phyloP scores from a whole-genome alignment of 495 filamentous ascomycete genomes.

The Penicillium riverlandense region DNA sequence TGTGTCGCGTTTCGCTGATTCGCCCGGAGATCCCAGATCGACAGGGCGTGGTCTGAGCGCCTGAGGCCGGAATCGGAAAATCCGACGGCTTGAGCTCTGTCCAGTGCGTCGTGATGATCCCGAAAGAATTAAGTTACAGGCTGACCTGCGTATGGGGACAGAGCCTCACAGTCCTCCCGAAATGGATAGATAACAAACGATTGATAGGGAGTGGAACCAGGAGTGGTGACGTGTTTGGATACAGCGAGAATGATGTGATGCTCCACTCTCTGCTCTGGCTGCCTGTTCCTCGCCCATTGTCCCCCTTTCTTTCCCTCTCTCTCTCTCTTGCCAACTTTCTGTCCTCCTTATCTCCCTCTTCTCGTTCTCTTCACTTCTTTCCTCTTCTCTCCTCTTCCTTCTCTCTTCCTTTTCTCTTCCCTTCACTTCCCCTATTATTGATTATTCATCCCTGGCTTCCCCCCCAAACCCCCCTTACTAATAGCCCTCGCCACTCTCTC shows the following conservation, averaged over 20 bases:
- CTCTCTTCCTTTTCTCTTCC: conserved; percentile 2
- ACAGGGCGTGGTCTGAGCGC: background rate
- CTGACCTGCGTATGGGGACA: too few species aligned
- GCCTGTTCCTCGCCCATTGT: too few species aligned
- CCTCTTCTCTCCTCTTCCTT: background rate
- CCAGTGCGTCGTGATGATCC: too few species aligned
- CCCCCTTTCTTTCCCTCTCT: conserved; percentile 2
- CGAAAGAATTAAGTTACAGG: too few species aligned
- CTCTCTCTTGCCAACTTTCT: conserved; percentile 20
- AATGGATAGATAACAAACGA: too few species aligned
- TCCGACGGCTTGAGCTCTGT: background rate
- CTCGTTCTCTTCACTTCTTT: conserved; percentile 1
- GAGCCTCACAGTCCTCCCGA: too few species aligned
- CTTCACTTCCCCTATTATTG: conserved; percentile 7
- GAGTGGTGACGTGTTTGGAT: too few species aligned
- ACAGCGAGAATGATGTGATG: too few species aligned
- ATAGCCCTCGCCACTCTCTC: background rate
- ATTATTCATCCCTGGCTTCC: background rate
- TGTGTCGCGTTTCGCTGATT: background rate
- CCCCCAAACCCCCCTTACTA: background rate
- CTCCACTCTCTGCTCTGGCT: too few species aligned
- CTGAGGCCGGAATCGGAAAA: background rate
- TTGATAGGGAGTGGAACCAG: too few species aligned
- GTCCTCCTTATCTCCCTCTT: conserved; percentile 1
- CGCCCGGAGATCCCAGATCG: conserved; percentile 7